A percentile compares a stretch with the other conserved stretches of the same genome.
Conservation (phyloP, 2,329 filamentous ascomycete genomes). For the Intubia oerlemansii region DNA sequence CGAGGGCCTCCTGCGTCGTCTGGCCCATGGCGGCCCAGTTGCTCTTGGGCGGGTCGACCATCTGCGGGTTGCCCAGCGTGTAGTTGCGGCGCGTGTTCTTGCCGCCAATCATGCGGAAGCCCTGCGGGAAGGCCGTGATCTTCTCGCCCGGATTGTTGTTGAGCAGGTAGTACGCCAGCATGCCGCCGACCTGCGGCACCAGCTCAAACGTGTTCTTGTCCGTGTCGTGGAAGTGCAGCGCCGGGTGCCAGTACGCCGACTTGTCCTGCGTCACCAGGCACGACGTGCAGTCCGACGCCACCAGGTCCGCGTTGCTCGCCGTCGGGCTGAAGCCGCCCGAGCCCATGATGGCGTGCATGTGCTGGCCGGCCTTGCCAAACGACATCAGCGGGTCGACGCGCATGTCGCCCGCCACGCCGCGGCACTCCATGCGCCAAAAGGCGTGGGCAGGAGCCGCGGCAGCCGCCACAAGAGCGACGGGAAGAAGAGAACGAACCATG, state of each 20-base stretch:
- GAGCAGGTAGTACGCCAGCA: constrained; percentile 81
- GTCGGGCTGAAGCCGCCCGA: constrained; percentile 42
- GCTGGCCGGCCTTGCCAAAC: constrained; percentile 33
- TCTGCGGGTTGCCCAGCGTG: constrained; percentile 43
- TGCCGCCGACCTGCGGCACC: constrained; percentile 57
- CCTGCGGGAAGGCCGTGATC: constrained; percentile 51
- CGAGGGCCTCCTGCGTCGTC: constrained; percentile 44
- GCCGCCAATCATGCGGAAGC: constrained; percentile 70
- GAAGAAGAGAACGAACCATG: background rate
- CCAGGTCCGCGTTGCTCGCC: constrained; percentile 35
- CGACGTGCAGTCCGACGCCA: constrained; percentile 49
- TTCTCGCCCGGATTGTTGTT: constrained; percentile 25
- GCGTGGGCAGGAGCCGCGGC: constrained; percentile 20
- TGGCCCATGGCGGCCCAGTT: constrained; percentile 42
- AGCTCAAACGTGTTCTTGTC: constrained; percentile 42
- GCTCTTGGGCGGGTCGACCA: constrained; percentile 44
- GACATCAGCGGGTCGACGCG: constrained; percentile 61
- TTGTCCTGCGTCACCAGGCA: constrained; percentile 63
- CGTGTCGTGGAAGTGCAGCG: constrained; percentile 52
- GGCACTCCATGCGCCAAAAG: constrained; percentile 85
- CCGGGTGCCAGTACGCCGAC: constrained; percentile 75
- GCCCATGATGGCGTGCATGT: constrained; percentile 59
- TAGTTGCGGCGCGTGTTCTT: constrained; percentile 47
- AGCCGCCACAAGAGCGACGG: constrained; percentile 2
- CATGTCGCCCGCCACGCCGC: constrained; percentile 43